Percentiles rank a stretch among this genome's conserved stretches.
Conservation (phyloP, 352 stramenopile species). For the Aphanomyces stellatus region DNA sequence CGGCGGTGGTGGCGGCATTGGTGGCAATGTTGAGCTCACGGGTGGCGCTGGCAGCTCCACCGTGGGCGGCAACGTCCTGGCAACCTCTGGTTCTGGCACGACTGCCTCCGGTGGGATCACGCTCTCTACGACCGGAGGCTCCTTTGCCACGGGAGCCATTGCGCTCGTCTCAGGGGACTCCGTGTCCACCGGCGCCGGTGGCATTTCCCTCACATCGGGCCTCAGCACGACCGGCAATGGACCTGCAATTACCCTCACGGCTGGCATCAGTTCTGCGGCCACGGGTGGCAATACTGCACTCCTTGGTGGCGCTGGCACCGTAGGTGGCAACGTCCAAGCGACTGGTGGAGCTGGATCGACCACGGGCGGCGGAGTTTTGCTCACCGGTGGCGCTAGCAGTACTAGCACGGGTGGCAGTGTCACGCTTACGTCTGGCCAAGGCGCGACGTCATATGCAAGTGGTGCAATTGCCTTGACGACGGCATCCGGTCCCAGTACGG, state of each 20-base stretch:
- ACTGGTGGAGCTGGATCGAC: conserved; percentile 4
- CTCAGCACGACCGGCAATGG: background rate
- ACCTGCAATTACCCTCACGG: background rate
- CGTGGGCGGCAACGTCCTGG: background rate
- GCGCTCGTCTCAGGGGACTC: conserved; percentile 8
- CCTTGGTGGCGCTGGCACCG: conserved; percentile 5
- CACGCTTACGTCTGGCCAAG: conserved; percentile 1
- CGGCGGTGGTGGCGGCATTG: conserved; percentile 21
- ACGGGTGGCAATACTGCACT: background rate
- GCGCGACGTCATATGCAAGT: conserved; percentile 10
- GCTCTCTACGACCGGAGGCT: conserved; percentile 7
- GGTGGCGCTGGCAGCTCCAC: conserved; percentile 5
- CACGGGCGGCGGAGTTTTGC: conserved; percentile 9
- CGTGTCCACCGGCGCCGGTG: background rate
- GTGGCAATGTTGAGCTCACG: conserved; percentile 23
- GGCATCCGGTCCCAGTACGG: conserved; percentile 5
- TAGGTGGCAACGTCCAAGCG: conserved; percentile 4
- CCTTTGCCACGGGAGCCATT: conserved; percentile 1
- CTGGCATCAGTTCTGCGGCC: conserved; percentile 3
- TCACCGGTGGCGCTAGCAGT: background rate
- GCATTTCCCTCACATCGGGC: background rate
- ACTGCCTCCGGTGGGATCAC: conserved; percentile 1
- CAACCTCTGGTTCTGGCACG: background rate
- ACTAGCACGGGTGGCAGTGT: conserved; percentile 5
- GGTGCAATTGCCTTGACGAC: conserved; percentile 7